Base-by-base conservation (phyloP, 805 yeast species). In the Saccharomycopsis vini region DNA sequence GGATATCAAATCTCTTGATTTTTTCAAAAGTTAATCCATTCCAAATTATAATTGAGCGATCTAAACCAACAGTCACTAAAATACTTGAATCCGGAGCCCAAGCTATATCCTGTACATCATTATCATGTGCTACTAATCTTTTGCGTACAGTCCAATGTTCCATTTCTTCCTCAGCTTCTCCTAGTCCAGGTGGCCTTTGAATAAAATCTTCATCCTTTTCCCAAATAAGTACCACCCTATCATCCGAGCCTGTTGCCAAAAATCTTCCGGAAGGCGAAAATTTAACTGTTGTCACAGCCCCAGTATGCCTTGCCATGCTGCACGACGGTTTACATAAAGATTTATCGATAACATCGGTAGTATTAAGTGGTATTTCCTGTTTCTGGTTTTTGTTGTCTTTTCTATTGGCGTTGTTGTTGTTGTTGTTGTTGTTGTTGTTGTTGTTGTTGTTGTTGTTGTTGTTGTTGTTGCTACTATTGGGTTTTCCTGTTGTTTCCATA, bases 51-150 rank as follows among this genome's bases (percentile, higher is more conserved):
- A 92, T 85, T 36, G 92, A 82, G 56, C 96, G 71, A 62, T 92
- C 99, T 45, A 92, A 68, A 0, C 98, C 98, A 9, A 90, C 98
- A 1, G 95, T 83, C 15, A 92, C 96, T 38, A 92, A 66, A 20
- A 92, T 75, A 30, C 86, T 75, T 3, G 95, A 83, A 58, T 90
- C 97, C 0, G 97, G 97, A 1, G 95, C 84, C 97, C 98, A 92
- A 35, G 96, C 94, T 52, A 92, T 80, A 62, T 92, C 98, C 60
- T 92, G 98, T 40, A 92, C 85, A 65, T 92, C 99, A 58, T 90
- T 92, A 51, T 92, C 97, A 61, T 92, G 99, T 1, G 97, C 98
- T 16, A 87, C 96, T 13, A 88, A 71, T 55, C 97, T 73, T 55
- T 86, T 86, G 16, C 95, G 67, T 1, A 90, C 97, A 1, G 90